Percentiles rank a stretch among this genome's conserved stretches.
These are phyloP conservation scores for Vanrija humicola DNA, from an alignment of 1,284 basidiomycete genomes.

Conservation along the genomic window DNA sequence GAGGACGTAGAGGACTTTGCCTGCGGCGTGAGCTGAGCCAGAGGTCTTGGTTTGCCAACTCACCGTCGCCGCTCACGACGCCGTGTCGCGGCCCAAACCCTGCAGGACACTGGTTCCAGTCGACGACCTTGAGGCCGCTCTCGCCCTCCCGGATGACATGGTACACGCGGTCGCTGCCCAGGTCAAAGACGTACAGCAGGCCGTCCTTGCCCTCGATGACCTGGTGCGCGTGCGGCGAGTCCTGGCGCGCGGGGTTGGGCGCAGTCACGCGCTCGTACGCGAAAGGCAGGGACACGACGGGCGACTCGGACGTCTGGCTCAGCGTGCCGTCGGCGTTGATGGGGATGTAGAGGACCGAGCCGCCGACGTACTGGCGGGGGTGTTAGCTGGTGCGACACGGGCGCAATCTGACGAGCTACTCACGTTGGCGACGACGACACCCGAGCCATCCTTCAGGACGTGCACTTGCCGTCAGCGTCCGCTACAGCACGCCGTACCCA, in stretches of 20 bases:
- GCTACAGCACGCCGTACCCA: slow-evolving; percentile 11
- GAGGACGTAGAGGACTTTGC: slow-evolving; percentile 42
- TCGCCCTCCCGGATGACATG: slow-evolving; percentile 26
- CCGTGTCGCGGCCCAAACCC: slow-evolving; percentile 45
- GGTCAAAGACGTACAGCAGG: slow-evolving; percentile 38
- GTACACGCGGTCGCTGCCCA: slow-evolving; percentile 46
- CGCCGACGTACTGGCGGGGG: slow-evolving; percentile 23
- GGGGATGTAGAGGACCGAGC: slow-evolving; percentile 37
- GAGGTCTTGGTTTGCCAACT: slow-evolving; percentile 20
- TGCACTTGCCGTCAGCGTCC: slow-evolving; percentile 27
- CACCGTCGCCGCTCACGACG: slow-evolving; percentile 36
- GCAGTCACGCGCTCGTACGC: slow-evolving; percentile 25
- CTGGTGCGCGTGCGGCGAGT: slow-evolving; percentile 44
- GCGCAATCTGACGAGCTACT: slow-evolving; percentile 5
- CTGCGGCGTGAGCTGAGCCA: slow-evolving; percentile 13
- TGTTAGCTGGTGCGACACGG: neutral
- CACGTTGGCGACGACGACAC: slow-evolving; percentile 35
- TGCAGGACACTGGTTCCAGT: slow-evolving; percentile 31
- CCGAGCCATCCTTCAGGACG: slow-evolving; percentile 40
- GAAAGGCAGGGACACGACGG: slow-evolving; percentile 29
- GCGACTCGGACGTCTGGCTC: slow-evolving; percentile 22
- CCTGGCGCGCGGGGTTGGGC: slow-evolving; percentile 44
- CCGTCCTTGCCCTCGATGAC: slow-evolving; percentile 38
- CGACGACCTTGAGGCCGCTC: slow-evolving; percentile 30
- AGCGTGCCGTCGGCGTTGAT: slow-evolving; percentile 22